Evolutionary conservation across 108 stramenopile species (phyloP).

Genomic region (Cyclotella cryptica): DNA sequence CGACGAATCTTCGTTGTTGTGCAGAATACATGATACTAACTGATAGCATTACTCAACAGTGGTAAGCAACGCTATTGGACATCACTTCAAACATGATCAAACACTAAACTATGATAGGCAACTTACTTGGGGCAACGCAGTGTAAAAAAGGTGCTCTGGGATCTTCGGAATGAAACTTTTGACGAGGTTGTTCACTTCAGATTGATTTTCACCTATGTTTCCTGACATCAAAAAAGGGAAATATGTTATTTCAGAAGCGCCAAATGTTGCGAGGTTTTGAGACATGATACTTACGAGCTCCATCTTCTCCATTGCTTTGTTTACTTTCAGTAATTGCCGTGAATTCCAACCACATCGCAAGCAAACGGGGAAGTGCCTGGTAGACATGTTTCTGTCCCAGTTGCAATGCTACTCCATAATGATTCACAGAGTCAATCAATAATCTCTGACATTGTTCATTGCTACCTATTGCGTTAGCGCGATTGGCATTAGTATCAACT

Average conservation of each 20-base stretch:
- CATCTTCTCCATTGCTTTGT: neutral
- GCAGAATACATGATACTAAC: conserved; percentile 75
- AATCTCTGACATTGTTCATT: conserved; percentile 77
- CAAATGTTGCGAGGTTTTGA: no score
- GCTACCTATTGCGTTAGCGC: conserved; percentile 44
- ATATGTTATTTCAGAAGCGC: no score
- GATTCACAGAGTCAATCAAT: conserved; percentile 67
- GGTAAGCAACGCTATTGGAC: no score
- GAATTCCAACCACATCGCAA: conserved; percentile 91
- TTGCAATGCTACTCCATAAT: conserved; percentile 74
- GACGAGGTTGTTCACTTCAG: conserved; percentile 68
- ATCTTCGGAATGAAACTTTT: conserved; percentile 57
- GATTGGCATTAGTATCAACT: conserved; percentile 53
- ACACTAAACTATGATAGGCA: no score
- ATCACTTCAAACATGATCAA: no score
- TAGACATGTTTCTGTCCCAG: conserved; percentile 83
- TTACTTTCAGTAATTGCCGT: conserved; percentile 42
- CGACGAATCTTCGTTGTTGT: conserved; percentile 66
- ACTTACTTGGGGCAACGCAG: conserved; percentile 76
- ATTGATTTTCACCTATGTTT: conserved; percentile 54
- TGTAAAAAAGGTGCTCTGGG: conserved; percentile 80
- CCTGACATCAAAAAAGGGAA: conserved; percentile 5
- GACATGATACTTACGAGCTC: no score
- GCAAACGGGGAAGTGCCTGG: conserved; percentile 86
- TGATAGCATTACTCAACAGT: no score